phyloP scores from a whole-genome alignment of 1,284 basidiomycete genomes.

The Austroboletus rostrupii region DNA sequence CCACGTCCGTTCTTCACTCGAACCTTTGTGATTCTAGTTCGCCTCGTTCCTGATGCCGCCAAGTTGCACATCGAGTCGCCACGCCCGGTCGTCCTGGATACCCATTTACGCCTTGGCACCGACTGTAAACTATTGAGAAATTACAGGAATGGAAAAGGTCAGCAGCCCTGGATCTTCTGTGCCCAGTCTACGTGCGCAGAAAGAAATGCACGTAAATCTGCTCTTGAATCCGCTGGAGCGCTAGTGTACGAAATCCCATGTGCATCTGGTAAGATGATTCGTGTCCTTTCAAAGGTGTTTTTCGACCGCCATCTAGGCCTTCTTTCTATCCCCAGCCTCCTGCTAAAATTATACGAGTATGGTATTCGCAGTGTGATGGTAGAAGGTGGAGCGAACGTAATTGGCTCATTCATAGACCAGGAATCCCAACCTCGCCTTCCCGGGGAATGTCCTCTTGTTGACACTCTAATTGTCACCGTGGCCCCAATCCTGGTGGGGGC shows the following conservation, averaged over 20 bases:
- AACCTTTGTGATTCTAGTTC: slow-evolving; percentile 37
- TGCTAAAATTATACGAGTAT: slow-evolving; percentile 47
- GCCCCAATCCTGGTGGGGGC: slow-evolving; percentile 78
- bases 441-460: slow-evolving; percentile 36
- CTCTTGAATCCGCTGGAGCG: slow-evolving; percentile 54
- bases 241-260: slow-evolving; percentile 42
- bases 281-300: slow-evolving; percentile 5
- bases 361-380: slow-evolving; percentile 85
- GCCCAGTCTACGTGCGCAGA: slow-evolving; percentile 27
- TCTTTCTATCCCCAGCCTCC: slow-evolving; percentile 49
- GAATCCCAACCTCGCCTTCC: slow-evolving; percentile 10
- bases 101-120: slow-evolving; percentile 61
- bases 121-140: slow-evolving; percentile 76
- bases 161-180: slow-evolving; percentile 75
- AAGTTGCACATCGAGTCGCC: slow-evolving; percentile 51
- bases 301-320: slow-evolving; percentile 30
- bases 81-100: slow-evolving; percentile 83
- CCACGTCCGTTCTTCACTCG: not conserved
- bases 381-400: slow-evolving; percentile 87
- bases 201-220: slow-evolving; percentile 38
- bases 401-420: slow-evolving; percentile 66
- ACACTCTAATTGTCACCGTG: slow-evolving; percentile 77
- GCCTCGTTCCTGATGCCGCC: slow-evolving; percentile 40
- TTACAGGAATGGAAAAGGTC: slow-evolving; percentile 54
- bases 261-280: slow-evolving; percentile 25